Conservation (phyloP, 306 rosid genomes). For the Geum urbanum region DNA sequence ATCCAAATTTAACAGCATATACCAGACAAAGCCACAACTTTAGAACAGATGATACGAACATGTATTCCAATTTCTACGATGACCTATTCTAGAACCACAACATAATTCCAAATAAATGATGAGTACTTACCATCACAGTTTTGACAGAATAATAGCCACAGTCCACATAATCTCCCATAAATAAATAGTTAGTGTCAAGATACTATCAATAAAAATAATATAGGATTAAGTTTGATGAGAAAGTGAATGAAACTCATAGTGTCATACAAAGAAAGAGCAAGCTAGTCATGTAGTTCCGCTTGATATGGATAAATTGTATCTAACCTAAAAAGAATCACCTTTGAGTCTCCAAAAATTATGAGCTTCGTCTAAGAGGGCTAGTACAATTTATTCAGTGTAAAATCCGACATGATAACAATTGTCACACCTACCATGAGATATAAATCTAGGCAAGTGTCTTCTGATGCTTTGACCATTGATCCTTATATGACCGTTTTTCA, state of each 20-base stretch:
- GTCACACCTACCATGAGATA: slow-evolving; percentile 56
- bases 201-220: slow-evolving; percentile 55
- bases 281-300: too few relatives aligned
- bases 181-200: slow-evolving; percentile 96
- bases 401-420: slow-evolving; percentile 69
- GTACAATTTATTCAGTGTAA: slow-evolving; percentile 50
- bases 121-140: slow-evolving; percentile 91
- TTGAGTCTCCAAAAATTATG: too few relatives aligned
- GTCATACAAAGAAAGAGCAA: too few relatives aligned
- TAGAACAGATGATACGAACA: not conserved
- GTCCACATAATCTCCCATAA: slow-evolving; percentile 99
- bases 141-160: slow-evolving; percentile 98
- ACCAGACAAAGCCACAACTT: slow-evolving; percentile 1
- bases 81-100: too few relatives aligned
- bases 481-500: too few relatives aligned
- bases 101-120: too few relatives aligned
- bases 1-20: not conserved
- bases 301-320: too few relatives aligned
- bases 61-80: not conserved
- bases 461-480: slow-evolving; percentile 82
- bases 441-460: slow-evolving; percentile 79
- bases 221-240: slow-evolving; percentile 10
- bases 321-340: too few relatives aligned
- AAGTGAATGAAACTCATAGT: slow-evolving; percentile 8
- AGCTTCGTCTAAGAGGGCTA: slow-evolving; percentile 73